phyloP scores from a whole-genome alignment of 1,284 basidiomycete species.

The Porogramme epimiltina region DNA sequence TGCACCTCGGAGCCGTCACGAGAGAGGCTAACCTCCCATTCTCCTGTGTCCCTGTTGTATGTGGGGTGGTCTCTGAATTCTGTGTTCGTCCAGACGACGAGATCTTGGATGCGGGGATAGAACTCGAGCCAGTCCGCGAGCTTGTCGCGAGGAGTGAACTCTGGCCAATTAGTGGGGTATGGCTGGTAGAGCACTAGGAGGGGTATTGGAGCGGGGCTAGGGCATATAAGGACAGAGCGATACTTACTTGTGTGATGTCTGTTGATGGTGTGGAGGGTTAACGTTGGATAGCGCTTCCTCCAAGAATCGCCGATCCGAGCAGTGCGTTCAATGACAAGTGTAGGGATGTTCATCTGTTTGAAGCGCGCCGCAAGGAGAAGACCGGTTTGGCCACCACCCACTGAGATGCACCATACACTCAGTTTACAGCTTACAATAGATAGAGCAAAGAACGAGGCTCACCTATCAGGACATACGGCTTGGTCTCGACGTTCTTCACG shows the following conservation, averaged over 20 bases:
- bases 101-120: conserved; percentile 61
- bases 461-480: conserved; percentile 12
- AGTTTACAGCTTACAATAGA: neutral
- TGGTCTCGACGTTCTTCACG: conserved; percentile 18
- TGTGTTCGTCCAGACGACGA: conserved; percentile 66
- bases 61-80: conserved; percentile 34
- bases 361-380: conserved; percentile 53
- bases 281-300: conserved; percentile 51
- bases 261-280: conserved; percentile 47
- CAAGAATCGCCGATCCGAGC: conserved; percentile 54
- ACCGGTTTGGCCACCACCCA: conserved; percentile 59
- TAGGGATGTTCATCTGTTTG: conserved; percentile 49
- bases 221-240: neutral
- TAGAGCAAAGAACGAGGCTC: neutral
- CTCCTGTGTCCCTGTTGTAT: conserved; percentile 40
- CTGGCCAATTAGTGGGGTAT: conserved; percentile 35
- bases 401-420: conserved; percentile 21
- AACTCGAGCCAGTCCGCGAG: conserved; percentile 67
- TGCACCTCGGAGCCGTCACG: conserved; percentile 42
- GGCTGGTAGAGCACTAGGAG: conserved; percentile 38
- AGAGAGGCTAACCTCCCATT: conserved; percentile 54
- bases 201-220: neutral
- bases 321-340: conserved; percentile 50
- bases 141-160: conserved; percentile 34
- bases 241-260: conserved; percentile 38